Evolutionary conservation across 306 rosid species (phyloP), one percentile per base, ranked within the genome.

Genomic region (Abrus pulchellus): DNA sequence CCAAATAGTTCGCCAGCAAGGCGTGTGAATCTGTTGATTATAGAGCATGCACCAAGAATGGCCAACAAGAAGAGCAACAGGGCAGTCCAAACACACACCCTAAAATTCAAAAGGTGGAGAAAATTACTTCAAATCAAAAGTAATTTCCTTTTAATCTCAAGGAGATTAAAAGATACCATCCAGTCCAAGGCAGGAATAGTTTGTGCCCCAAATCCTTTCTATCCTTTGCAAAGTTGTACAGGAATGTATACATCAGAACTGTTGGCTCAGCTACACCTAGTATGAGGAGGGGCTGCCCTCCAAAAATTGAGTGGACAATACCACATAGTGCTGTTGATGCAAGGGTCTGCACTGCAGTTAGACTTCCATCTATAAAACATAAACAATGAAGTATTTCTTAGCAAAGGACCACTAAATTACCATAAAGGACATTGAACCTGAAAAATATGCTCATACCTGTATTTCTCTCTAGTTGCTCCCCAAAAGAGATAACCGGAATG

Each of bases 201-300:
- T 91, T 86, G 80, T 88, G 89, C 47, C 97, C 97, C 86, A 93
- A 83, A 83, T 93, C 96, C 82, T 93, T 91, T 66, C 90, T 64
- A 68, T 88, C 89, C 85, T 93, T 93, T 7, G 87, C 97, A 83
- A 93, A 93, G 87, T 93, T 13, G 68, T 86, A 93, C 88, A 93
- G 80, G 52, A 92, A 92, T 48, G 97, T 89, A 74, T 92, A 92
- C 97, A 92, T 92, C 84, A 92, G 82, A 74, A 93, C 97, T 9
- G 97, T 93, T 27, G 97, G 97, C 81, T 93, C 97, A 3, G 97
- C 97, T 28, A 93, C 97, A n/a, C 97, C 97, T 30, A 93, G 92
- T 65, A 93, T 93, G 64, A 93, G 97, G 76, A 93, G 88, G 50
- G 97, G 97, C 81, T 93, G 96, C 68, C 97, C 97, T 74, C 97